These are phyloP conservation scores for Ustanciosporium gigantosporum DNA, from an alignment of 1,284 basidiomycete genomes.

Conservation along the genomic window DNA sequence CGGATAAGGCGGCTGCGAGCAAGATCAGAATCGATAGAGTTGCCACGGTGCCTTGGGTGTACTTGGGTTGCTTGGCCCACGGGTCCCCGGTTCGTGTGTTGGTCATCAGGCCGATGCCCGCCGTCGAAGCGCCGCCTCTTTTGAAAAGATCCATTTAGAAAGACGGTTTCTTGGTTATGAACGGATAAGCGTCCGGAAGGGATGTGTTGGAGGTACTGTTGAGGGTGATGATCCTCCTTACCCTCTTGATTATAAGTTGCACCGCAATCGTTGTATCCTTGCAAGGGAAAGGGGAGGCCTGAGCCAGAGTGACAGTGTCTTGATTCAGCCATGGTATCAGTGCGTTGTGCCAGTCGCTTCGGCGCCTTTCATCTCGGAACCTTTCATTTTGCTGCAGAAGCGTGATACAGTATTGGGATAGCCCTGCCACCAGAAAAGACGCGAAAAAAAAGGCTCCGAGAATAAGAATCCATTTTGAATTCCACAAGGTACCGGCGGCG, in stretches of 20 bases:
- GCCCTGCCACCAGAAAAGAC: not conserved
- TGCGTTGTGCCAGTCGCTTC: too few relatives aligned
- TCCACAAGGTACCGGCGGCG: too few relatives aligned
- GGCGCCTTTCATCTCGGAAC: too few relatives aligned
- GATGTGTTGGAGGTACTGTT: not conserved
- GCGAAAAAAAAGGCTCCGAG: too few relatives aligned
- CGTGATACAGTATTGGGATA: not conserved
- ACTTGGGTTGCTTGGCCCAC: slow-evolving; percentile 37
- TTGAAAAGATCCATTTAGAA: slow-evolving; percentile 9
- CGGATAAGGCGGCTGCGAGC: slow-evolving; percentile 4
- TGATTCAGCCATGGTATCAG: too few relatives aligned
- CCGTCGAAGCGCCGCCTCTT: slow-evolving; percentile 21
- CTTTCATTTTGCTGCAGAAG: not conserved
- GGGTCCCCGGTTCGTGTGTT: slow-evolving; percentile 35
- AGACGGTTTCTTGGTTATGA: not conserved
- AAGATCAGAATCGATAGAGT: slow-evolving; percentile 24
- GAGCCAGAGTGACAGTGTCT: not conserved
- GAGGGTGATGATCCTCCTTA: not conserved
- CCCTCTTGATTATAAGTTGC: not conserved
- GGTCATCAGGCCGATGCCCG: slow-evolving; percentile 19
- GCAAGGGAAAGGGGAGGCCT: not conserved
- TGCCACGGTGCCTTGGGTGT: slow-evolving; percentile 26
- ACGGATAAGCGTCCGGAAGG: not conserved
- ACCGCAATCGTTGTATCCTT: not conserved
- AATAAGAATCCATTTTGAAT: too few relatives aligned